Evolutionary conservation across 768 basidiomycete genomes (phyloP), one percentile per base, ranked within the genome.

Genomic region (Mycena polygramma): DNA sequence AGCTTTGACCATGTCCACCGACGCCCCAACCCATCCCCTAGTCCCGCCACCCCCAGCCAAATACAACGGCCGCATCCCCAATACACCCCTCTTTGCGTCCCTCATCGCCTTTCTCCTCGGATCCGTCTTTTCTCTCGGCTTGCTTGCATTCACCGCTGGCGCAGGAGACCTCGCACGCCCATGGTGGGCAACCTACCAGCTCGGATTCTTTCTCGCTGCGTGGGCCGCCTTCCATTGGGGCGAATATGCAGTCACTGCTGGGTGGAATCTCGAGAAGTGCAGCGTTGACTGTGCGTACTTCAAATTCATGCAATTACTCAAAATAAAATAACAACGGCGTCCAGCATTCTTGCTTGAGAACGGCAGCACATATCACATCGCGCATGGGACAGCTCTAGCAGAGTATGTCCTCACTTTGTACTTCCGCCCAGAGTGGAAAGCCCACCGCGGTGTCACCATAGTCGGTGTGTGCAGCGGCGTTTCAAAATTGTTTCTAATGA

Each of bases 241-340:
- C 15, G 98, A 99, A 79, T 99, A 96, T 76, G 93, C 92, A 45
- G 95, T 97, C 6, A 98, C 98, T 9, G 97, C 97, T 0, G 95
- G 95, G 26, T 99, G 95, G 93, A 99, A 99, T 80, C 82, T 92
- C 48, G 92, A 93, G 61, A 98, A 97, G 81, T 93, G 96, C 77
- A 94, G 91, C 68, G 89, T 98, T 10, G 94, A 96, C 77, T 98
- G 98, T 97, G 78, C 84, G 95, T 86, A 17, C 53, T 17, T 14
- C 17, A 35, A 7, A 4, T n/a, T 36, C 13, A n/a, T 4, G 4
- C 7, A 15, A 20, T 11, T 19, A n/a, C 17, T 15, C 49, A 20
- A 20, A 30, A 6, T 30, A 30, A 35, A 49, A 10, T 19, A 57
- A 41, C 22, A 41, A 22, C 72, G 15, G 74, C n/a, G n/a, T 1